Conservation (phyloP, 73 alveolate genomes). For the Paramecium sexaurelia region DNA sequence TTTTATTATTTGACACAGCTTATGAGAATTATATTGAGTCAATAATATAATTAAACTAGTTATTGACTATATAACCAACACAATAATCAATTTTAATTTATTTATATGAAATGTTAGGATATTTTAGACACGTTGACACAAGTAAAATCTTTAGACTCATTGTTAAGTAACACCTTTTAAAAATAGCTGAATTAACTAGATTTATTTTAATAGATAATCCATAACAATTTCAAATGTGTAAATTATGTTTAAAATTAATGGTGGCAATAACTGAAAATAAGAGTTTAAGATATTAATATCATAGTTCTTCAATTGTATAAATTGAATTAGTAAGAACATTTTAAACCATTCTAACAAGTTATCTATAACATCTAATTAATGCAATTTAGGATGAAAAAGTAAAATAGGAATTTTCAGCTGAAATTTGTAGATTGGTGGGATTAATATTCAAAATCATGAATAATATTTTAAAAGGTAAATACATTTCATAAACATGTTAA, state of each 20-base stretch:
- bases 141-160: slow-evolving; percentile 27
- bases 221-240: slow-evolving; percentile 2
- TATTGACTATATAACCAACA: background rate
- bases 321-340: slow-evolving; percentile 42
- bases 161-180: background rate
- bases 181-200: background rate
- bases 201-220: slow-evolving; percentile 24
- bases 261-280: slow-evolving; percentile 40
- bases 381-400: background rate
- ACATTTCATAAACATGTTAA: slow-evolving; percentile 13
- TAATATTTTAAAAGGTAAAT: slow-evolving; percentile 22
- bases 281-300: slow-evolving; percentile 12
- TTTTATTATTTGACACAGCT: slow-evolving; percentile 2
- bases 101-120: slow-evolving; percentile 32
- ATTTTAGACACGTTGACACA: slow-evolving; percentile 18
- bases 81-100: background rate
- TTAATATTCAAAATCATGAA: background rate
- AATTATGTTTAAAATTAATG: slow-evolving; percentile 42
- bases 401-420: background rate
- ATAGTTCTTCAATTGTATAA: slow-evolving; percentile 25
- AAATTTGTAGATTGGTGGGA: background rate
- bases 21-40: slow-evolving; percentile 21
- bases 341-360: background rate
- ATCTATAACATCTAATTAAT: background rate
- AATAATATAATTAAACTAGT: background rate